Base-by-base conservation (phyloP, 441 rosid genomes). In the Aleurites moluccanus region DNA sequence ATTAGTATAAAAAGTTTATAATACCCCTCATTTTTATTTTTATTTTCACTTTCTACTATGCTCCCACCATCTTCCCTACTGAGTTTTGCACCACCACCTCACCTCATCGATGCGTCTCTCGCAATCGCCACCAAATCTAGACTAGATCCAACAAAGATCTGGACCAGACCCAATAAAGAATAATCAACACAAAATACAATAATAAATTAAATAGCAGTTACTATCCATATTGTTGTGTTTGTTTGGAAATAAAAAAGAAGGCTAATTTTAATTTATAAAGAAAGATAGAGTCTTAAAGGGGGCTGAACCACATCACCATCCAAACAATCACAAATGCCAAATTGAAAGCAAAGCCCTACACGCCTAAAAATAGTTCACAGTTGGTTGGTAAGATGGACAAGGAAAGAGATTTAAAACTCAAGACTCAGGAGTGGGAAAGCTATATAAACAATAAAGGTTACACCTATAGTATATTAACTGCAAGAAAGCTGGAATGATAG, bases 401-500 rank as follows among this genome's bases (percentile, higher is more conserved):
- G 40, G 74, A 74, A 25, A 70, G 35, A 27, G 27, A 18, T 9
- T 30, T 59, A 21, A 66, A 69, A 38, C 69, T 25, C 35, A n/a
- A n/a, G n/a, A n/a, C n/a, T n/a, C n/a, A n/a, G n/a, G 27, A 53
- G 45, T 69, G 70, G 71, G 66, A 33, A 55, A 70, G 72, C 15
- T 15, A 10, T 20, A 18, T 16, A 38, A 38, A 38, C 40, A 38
- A 18, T 38, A 20, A 64, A 64, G n/a, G 7, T 16, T 3, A 1
- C 7, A 42, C 14, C 50, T 10, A 50, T 28, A n/a, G 70, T 69
- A 63, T 77, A 78, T 79, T 70, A 73, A 80, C 77, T 72, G 71
- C 80, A 75, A 84, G 83, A 78, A 88, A 78, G 84, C 62, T 67
- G 76, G 70, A 67, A 30, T 57, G 25, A 60, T 42, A 27, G 56